Percentiles rank a stretch among this genome's conserved stretches.
These are phyloP conservation scores for Astrothelium subdiscretum DNA, from an alignment of 495 filamentous ascomycete species.

Conservation along the genomic window DNA sequence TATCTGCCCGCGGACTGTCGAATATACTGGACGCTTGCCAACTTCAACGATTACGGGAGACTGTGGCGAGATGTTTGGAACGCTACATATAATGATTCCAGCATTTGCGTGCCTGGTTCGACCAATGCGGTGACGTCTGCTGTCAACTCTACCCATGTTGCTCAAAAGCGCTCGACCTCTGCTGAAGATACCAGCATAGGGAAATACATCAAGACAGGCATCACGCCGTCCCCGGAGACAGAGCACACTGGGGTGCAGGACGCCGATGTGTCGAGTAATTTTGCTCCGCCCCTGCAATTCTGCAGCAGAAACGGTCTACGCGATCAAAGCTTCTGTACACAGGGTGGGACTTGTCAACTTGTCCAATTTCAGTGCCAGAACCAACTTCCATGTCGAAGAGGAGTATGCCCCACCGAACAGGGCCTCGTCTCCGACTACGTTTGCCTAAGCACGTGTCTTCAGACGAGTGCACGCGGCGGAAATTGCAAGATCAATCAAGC, in stretches of 20 bases:
- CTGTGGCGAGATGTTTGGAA: conserved; percentile 6
- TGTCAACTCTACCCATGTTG: background rate
- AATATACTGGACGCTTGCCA: conserved; percentile 3
- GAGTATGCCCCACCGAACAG: background rate
- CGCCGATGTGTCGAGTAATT: background rate
- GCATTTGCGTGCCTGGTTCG: background rate
- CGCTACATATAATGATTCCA: background rate
- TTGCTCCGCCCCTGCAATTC: background rate
- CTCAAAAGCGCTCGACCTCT: background rate
- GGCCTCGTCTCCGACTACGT: background rate
- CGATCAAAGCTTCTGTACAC: background rate
- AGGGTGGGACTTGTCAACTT: background rate
- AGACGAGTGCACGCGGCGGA: background rate
- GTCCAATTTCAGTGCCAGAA: background rate
- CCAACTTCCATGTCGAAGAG: background rate
- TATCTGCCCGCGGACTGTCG: conserved; percentile 8
- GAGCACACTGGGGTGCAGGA: background rate
- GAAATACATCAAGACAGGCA: background rate
- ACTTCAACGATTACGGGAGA: conserved; percentile 1
- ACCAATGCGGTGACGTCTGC: background rate
- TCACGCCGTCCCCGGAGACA: too few relatives aligned
- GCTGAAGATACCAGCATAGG: background rate
- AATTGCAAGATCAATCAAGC: background rate
- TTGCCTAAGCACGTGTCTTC: background rate
- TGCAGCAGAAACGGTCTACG: background rate